A percentile compares a stretch with the other conserved stretches of the same genome.
Conservation (phyloP, 768 basidiomycete genomes). For the Leccinellum luteum region DNA sequence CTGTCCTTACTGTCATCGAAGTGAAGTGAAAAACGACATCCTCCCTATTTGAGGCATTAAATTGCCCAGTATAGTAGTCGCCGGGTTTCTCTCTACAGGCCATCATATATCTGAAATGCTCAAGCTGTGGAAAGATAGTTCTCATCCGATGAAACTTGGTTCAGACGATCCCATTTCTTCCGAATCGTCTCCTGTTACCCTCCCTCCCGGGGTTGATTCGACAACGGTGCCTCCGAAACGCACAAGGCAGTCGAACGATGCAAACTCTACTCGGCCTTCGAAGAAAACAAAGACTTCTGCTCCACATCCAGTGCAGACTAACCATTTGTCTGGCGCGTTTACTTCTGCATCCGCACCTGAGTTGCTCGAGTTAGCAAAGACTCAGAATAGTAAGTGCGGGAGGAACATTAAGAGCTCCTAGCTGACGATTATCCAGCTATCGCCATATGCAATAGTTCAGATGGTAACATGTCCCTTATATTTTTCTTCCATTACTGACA, state of each 20-base stretch:
- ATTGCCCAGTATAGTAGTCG: neutral
- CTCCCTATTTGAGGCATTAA: constrained; percentile 5
- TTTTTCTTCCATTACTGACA: neutral
- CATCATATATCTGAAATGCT: constrained; percentile 16
- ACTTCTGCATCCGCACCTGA: constrained; percentile 8
- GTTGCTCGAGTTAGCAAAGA: constrained; percentile 19
- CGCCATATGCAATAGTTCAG: constrained; percentile 13
- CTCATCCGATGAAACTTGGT: neutral
- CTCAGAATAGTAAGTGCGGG: constrained; percentile 20
- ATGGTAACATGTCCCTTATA: constrained; percentile 12
- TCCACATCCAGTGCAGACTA: neutral
- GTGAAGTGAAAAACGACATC: constrained; percentile 5
- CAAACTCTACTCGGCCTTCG: neutral
- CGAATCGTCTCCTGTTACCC: constrained; percentile 15
- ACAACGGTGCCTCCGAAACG: constrained; percentile 12
- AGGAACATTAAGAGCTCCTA: neutral
- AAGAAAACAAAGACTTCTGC: constrained; percentile 11
- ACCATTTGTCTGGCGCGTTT: neutral
- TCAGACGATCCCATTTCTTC: constrained; percentile 20
- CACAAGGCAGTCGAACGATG: constrained; percentile 3
- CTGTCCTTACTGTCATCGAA: constrained; percentile 11
- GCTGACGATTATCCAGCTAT: constrained; percentile 18
- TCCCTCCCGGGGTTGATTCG: neutral
- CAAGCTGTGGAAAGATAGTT: constrained; percentile 22
- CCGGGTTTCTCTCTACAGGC: neutral